Evolutionary conservation across 768 basidiomycete genomes (phyloP).

Genomic region (Russula sp.): DNA sequence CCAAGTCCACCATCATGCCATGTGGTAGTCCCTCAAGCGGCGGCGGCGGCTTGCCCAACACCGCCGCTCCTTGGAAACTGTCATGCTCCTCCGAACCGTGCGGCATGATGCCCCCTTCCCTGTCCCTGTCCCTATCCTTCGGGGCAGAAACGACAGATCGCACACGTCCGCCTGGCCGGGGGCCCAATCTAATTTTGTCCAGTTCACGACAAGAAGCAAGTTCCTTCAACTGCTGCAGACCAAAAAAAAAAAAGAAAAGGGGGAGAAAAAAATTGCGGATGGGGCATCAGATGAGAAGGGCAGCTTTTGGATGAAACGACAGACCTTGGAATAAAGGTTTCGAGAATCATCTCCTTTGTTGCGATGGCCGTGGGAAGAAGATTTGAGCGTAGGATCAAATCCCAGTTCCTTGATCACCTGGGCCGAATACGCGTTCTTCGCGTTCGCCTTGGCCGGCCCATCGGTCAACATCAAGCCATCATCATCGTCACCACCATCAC

Average conservation of each 20-base stretch:
- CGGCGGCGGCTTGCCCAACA: too few species aligned
- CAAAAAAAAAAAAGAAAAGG: neutral
- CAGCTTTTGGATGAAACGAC: constrained; percentile 6
- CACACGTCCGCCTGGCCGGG: constrained; percentile 54
- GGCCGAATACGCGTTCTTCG: constrained; percentile 54
- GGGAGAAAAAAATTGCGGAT: neutral
- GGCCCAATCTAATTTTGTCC: constrained; percentile 52
- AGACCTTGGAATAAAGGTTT: constrained; percentile 52
- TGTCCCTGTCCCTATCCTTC: constrained; percentile 24
- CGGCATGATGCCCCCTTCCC: too few species aligned
- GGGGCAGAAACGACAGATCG: constrained; percentile 49
- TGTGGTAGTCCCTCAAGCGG: too few species aligned
- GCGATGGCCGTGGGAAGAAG: constrained; percentile 39
- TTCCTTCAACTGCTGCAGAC: constrained; percentile 41
- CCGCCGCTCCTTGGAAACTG: too few species aligned
- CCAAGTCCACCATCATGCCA: constrained; percentile 23
- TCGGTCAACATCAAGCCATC: neutral
- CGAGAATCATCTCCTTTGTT: constrained; percentile 32
- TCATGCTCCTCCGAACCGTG: too few species aligned
- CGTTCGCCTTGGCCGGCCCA: neutral
- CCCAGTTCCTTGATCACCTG: constrained; percentile 63
- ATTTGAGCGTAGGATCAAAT: constrained; percentile 66
- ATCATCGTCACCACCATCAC: neutral
- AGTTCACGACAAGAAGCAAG: constrained; percentile 46
- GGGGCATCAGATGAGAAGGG: neutral